Conservation (phyloP, 352 stramenopile genomes). For the Paralagenidium karlingii region DNA sequence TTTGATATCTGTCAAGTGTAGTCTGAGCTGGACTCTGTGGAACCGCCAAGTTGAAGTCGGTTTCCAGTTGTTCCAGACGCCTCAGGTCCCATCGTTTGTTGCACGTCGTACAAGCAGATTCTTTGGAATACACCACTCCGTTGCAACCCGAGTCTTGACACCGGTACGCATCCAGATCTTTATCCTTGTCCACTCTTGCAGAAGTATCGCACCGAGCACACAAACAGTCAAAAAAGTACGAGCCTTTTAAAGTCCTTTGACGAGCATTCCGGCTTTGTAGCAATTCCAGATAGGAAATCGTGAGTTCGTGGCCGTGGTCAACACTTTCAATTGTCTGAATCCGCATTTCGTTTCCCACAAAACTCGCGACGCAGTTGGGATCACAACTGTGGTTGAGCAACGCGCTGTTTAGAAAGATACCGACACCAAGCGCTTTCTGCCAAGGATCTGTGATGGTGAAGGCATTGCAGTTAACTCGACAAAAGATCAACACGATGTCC, state of each 20-base stretch:
- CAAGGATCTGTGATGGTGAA: slow-evolving; percentile 51
- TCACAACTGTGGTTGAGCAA: slow-evolving; percentile 68
- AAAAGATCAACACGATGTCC: slow-evolving; percentile 36
- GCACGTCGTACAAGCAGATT: too few species aligned
- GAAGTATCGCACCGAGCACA: slow-evolving; percentile 25
- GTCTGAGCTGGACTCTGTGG: too few species aligned
- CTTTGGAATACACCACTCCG: too few species aligned
- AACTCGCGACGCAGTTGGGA: slow-evolving; percentile 65
- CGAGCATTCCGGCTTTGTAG: slow-evolving; percentile 26
- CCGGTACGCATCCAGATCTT: too few species aligned
- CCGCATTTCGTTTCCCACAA: slow-evolving; percentile 21
- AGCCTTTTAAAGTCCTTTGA: slow-evolving; percentile 19
- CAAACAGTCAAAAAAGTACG: slow-evolving; percentile 60
- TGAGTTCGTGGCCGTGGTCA: slow-evolving; percentile 34
- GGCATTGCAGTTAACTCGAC: slow-evolving; percentile 67
- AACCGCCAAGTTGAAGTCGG: too few species aligned
- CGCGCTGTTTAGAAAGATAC: slow-evolving; percentile 40
- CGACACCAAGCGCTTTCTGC: slow-evolving; percentile 34
- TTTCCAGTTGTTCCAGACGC: too few species aligned
- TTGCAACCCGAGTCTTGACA: too few species aligned
- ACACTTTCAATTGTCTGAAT: slow-evolving; percentile 36
- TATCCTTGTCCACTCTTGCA: too few species aligned
- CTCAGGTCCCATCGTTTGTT: too few species aligned
- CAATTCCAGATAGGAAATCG: slow-evolving; percentile 61
- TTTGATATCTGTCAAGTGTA: too few species aligned